Evolutionary conservation across 495 filamentous ascomycete species (phyloP), one percentile per base, ranked within the genome.

Genomic region (Aspergillus olivimuriae): DNA sequence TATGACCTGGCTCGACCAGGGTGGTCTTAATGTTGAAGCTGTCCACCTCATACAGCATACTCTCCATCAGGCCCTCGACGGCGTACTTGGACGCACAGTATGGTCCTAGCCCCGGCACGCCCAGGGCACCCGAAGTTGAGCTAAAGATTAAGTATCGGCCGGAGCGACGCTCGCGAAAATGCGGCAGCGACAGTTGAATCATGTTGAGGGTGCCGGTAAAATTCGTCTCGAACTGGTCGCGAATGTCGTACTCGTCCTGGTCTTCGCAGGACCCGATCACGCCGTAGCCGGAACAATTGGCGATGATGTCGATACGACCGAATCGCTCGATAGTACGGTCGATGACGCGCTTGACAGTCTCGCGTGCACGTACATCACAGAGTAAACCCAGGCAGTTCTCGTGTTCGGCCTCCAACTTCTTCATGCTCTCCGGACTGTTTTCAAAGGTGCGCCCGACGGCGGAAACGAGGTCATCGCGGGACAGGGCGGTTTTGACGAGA

Each of bases 51-150:
- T 96, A 97, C 5, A 94, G 72, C 83, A 98, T 89, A 22, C 84
- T 87, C 68, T 98, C 92, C 48, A 95, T 87, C 41, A 98, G 68
- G 0, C 92, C 92, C 56, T 98, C 92, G 8, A 94, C 85, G 0
- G 92, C 92, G 60, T 95, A 96, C 59, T 97, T 98, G 1, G 88
- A 94, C 0, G 92, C 92, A 61, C 92, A 95, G 57, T 95, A 97
- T 0, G 90, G 91, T 0, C 92, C 89, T 10, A 97, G 63, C 0
- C 91, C 92, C 0, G 92, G 92, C 0, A 97, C 88, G 5, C 90
- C 91, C 4, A 95, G 74, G 0, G 89, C 86, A 2, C 92, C 91
- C 19, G 81, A 83, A 4, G 88, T 95, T 7, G 84, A 90, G 60
- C 85, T 91, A 63, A 97, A 97, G 50, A 97, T 94, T 18, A 97